These are phyloP conservation scores for Nidularia pulvinata DNA, from an alignment of 768 basidiomycete species.

Conservation along the genomic window DNA sequence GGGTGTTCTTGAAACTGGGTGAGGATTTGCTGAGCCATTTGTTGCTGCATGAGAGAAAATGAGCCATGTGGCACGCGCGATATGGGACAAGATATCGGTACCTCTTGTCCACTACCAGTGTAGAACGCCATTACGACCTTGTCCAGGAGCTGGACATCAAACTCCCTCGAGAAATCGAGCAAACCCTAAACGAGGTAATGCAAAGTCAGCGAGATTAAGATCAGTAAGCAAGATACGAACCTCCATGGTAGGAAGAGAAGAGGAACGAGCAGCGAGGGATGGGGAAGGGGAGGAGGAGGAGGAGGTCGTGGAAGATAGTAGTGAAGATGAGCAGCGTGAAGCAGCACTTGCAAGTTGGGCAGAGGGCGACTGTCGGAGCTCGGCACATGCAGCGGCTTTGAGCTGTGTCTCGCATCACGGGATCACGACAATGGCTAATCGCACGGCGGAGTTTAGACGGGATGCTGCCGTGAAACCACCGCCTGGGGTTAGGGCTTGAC, in stretches of 20 bases:
- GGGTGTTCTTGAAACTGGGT: conserved; percentile 97
- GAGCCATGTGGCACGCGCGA: conserved; percentile 10
- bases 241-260: conserved; percentile 40
- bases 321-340: conserved; percentile 5
- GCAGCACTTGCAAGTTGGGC: no score
- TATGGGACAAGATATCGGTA: conserved; percentile 27
- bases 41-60: conserved; percentile 65
- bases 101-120: conserved; percentile 83
- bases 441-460: conserved; percentile 12
- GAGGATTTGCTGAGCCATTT: conserved; percentile 89
- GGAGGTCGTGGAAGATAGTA: background rate
- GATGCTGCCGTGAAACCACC: background rate
- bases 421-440: conserved; percentile 19
- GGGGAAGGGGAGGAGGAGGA: conserved; percentile 1
- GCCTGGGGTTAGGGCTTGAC: background rate
- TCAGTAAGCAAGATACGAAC: conserved; percentile 21
- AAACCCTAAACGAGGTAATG: conserved; percentile 54
- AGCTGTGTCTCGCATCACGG: conserved; percentile 10
- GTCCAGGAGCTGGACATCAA: conserved; percentile 93
- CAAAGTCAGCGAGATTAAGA: conserved; percentile 14
- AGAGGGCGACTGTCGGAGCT: conserved; percentile 49
- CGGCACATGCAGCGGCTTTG: conserved; percentile 3
- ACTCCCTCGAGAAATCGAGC: conserved; percentile 92
- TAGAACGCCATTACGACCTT: conserved; percentile 93
- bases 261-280: background rate